Conservation (phyloP, 2,329 filamentous ascomycete species). For the Sphaerulina musiva region DNA sequence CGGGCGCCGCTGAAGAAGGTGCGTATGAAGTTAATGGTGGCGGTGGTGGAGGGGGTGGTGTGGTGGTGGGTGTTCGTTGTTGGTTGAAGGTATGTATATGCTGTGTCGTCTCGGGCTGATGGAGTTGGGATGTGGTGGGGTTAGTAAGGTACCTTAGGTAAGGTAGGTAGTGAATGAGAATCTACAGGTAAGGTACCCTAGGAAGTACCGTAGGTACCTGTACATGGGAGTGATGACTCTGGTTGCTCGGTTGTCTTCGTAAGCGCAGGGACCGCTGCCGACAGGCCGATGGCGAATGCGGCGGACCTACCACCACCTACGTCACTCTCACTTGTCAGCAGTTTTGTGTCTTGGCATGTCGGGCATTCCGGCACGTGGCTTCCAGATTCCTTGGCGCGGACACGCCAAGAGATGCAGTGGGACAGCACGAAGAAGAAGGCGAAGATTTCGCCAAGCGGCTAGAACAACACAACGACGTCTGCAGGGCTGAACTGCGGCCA, state of each 20-base stretch:
- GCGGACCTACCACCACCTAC: too few relatives aligned
- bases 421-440: background rate
- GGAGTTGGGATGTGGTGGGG: background rate
- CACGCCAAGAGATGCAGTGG: background rate
- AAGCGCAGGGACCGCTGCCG: too few relatives aligned
- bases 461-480: background rate
- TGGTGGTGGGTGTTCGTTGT: background rate
- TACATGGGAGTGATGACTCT: too few relatives aligned
- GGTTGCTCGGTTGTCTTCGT: too few relatives aligned
- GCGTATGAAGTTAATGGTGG: conserved; percentile 59
- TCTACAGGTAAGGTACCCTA: too few relatives aligned
- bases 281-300: too few relatives aligned
- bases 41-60: background rate
- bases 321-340: too few relatives aligned
- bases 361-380: background rate
- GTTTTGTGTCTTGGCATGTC: too few relatives aligned
- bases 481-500: background rate
- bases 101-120: background rate
- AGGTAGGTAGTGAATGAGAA: too few relatives aligned
- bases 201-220: too few relatives aligned
- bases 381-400: background rate
- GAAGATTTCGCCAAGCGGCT: background rate
- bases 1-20: conserved; percentile 59
- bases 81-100: background rate
- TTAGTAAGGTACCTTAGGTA: too few relatives aligned